Conservation (phyloP, 345 rosid species). For the Lenwebbia sp. region DNA sequence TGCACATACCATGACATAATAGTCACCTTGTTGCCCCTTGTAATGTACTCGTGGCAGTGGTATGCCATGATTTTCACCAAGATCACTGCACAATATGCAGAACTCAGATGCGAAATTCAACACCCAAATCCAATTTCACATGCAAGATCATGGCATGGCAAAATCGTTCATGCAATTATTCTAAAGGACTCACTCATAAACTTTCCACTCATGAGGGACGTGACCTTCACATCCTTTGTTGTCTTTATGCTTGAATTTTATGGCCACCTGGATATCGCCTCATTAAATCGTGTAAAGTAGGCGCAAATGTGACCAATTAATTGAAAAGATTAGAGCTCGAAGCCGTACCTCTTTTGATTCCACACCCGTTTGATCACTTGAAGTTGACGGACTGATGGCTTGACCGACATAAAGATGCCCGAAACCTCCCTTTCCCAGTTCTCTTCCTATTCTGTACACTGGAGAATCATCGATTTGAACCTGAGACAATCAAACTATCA, state of each 20-base stretch:
- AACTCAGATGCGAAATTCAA: neutral
- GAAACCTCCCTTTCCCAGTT: slow-evolving; percentile 57
- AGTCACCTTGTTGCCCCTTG: slow-evolving; percentile 83
- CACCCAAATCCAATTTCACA: neutral
- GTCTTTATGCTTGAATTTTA: slow-evolving; percentile 79
- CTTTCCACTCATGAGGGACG: slow-evolving; percentile 93
- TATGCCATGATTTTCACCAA: slow-evolving; percentile 87
- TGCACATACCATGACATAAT: slow-evolving; percentile 64
- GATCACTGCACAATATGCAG: slow-evolving; percentile 33
- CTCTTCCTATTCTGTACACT: slow-evolving; percentile 31
- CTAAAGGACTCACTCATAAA: slow-evolving; percentile 51
- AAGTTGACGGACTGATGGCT: slow-evolving; percentile 15
- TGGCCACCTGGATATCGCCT: slow-evolving; percentile 43
- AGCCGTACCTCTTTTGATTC: slow-evolving; percentile 24
- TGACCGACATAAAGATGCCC: slow-evolving; percentile 58
- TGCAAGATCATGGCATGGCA: neutral
- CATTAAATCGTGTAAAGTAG: neutral
- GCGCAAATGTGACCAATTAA: neutral
- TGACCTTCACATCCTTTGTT: slow-evolving; percentile 85
- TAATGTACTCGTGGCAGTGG: slow-evolving; percentile 59
- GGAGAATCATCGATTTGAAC: slow-evolving; percentile 45
- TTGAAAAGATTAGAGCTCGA: neutral
- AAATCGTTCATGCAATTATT: neutral
- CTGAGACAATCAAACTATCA: slow-evolving; percentile 10
- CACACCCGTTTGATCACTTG: slow-evolving; percentile 7